A percentile compares a stretch with the other conserved stretches of the same genome.
Evolutionary conservation across 1,139 yeast genomes (phyloP).

Genomic region (Saccharomyces uvarum): DNA sequence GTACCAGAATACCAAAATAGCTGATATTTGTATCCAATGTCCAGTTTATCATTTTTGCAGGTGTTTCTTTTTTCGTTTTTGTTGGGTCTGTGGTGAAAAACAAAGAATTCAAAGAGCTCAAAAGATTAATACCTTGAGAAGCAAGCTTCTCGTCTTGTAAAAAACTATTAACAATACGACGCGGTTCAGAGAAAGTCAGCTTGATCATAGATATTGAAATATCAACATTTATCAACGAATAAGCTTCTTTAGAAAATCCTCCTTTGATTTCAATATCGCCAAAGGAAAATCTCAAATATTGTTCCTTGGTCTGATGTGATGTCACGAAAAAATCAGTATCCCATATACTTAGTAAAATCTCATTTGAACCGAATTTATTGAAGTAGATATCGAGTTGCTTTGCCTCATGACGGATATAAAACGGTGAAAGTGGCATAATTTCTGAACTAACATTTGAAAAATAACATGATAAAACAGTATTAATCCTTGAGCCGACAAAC

Average conservation of each 20-base stretch:
- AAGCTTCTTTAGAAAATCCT: slow-evolving; percentile 6
- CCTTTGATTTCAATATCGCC: slow-evolving; percentile 17
- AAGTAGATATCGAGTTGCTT: slow-evolving; percentile 18
- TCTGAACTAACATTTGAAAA: slow-evolving; percentile 23
- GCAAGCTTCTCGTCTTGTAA: slow-evolving; percentile 25
- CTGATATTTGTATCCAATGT: slow-evolving; percentile 16
- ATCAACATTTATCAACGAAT: slow-evolving; percentile 11
- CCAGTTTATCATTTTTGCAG: slow-evolving; percentile 10
- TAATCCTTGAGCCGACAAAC: slow-evolving; percentile 2
- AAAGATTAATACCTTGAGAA: slow-evolving; percentile 15
- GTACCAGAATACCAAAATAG: slow-evolving; percentile 27
- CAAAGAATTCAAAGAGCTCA: slow-evolving; percentile 10
- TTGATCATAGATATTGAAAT: slow-evolving; percentile 22
- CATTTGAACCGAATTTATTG: slow-evolving; percentile 14
- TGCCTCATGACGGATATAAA: slow-evolving; percentile 19
- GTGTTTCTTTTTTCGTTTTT: background rate
- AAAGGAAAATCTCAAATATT: slow-evolving; percentile 22
- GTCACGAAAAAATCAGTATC: slow-evolving; percentile 22
- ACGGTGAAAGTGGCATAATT: slow-evolving; percentile 23
- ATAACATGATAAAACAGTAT: slow-evolving; percentile 13
- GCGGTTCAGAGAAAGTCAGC: slow-evolving; percentile 27
- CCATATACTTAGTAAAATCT: slow-evolving; percentile 15
- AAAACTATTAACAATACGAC: slow-evolving; percentile 19
- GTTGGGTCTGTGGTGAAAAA: slow-evolving; percentile 3
- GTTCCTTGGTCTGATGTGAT: slow-evolving; percentile 25